Percentiles rank a stretch among this genome's conserved stretches.
phyloP scores from a whole-genome alignment of 192 early-diverging fungal genomes.

The Podila horticola region DNA sequence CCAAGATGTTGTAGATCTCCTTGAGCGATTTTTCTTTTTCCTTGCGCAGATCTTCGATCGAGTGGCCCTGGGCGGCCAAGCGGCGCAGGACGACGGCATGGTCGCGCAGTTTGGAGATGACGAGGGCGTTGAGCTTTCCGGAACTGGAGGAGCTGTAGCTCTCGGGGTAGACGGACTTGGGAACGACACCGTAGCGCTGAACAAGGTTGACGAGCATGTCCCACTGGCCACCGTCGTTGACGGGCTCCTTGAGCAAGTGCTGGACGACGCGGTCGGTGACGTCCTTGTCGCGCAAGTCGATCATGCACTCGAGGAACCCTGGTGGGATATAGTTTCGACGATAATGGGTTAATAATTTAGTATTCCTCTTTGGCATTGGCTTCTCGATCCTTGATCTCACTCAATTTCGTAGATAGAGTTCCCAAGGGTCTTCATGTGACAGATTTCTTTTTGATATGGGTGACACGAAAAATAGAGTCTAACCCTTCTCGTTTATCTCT shows the following conservation, averaged over 20 bases:
- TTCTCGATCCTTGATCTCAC: not conserved
- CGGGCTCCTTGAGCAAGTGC: constrained; percentile 72
- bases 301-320: constrained; percentile 81
- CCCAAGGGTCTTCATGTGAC: not conserved
- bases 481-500: not conserved
- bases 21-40: constrained; percentile 69
- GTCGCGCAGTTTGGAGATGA: constrained; percentile 75
- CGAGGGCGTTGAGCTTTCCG: constrained; percentile 65
- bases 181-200: constrained; percentile 80
- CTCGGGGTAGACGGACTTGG: constrained; percentile 74
- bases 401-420: not conserved
- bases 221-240: constrained; percentile 81
- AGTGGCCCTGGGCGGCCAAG: constrained; percentile 55
- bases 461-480: not conserved
- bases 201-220: constrained; percentile 83
- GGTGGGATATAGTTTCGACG: not conserved
- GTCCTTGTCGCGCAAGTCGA: constrained; percentile 68
- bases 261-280: constrained; percentile 75
- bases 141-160: constrained; percentile 71
- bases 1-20: constrained; percentile 75
- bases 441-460: not conserved
- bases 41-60: constrained; percentile 54
- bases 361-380: too few species aligned
- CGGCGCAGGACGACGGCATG: constrained; percentile 71
- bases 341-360: too few species aligned